Conservation (phyloP, 1,139 yeast species). For the Debaryomyces robertsiae region DNA sequence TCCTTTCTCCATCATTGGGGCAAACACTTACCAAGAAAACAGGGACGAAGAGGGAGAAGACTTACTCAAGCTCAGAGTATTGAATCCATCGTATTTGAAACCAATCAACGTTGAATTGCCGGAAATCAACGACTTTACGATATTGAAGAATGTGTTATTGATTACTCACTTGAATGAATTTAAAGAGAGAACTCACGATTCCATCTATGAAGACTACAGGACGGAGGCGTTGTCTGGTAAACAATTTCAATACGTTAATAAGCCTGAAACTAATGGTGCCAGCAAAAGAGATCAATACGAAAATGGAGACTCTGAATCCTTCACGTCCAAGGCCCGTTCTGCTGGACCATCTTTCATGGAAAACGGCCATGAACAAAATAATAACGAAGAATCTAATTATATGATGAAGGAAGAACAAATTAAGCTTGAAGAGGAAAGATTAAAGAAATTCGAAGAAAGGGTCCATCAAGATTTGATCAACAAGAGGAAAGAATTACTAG, state of each 20-base stretch:
- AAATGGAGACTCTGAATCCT: constrained; percentile 10
- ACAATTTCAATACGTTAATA: constrained; percentile 44
- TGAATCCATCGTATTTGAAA: constrained; percentile 37
- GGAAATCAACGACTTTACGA: constrained; percentile 61
- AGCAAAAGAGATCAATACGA: constrained; percentile 4
- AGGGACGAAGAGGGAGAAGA: constrained; percentile 43
- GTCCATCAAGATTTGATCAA: constrained; percentile 87
- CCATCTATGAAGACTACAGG: constrained; percentile 70
- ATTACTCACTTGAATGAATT: constrained; percentile 81
- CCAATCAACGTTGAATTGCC: constrained; percentile 58
- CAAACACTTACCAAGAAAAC: constrained; percentile 43
- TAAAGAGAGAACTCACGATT: constrained; percentile 68
- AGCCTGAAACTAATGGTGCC: constrained; percentile 16
- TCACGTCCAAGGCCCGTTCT: constrained; percentile 6
- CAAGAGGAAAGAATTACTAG: constrained; percentile 81
- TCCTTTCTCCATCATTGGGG: constrained; percentile 49
- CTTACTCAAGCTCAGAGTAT: constrained; percentile 40
- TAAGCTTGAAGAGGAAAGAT: constrained; percentile 76
- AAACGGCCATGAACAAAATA: constrained; percentile 8
- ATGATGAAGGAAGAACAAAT: constrained; percentile 78
- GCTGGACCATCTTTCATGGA: constrained; percentile 7
- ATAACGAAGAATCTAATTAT: constrained; percentile 46
- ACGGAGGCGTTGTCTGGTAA: constrained; percentile 61
- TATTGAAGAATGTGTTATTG: constrained; percentile 64
- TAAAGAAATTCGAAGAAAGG: constrained; percentile 77